Base-by-base conservation (phyloP, 2,329 filamentous ascomycete species). In the Penicillium sp. region DNA sequence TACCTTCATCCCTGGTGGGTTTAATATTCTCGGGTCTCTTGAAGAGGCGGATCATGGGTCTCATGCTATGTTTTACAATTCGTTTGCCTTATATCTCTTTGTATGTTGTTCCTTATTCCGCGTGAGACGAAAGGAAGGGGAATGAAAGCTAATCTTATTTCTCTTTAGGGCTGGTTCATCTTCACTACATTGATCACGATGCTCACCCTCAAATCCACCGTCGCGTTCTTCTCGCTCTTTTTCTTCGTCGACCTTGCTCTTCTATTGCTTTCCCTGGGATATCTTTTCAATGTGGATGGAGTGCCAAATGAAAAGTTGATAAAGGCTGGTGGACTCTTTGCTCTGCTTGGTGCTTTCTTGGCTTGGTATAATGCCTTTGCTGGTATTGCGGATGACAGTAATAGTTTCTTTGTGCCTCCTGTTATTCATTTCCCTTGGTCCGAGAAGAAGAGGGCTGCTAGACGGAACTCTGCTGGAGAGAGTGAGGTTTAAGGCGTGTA, bases 191-290 rank as follows among this genome's bases (percentile, higher is more conserved):
- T 92, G 49, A 76, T 91, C 57, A 80, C 90, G 29, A 64, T 91
- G 40, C 87, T 86, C 78, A 92, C 89, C 0, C 78, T 92, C 45
- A 85, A 85, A 63, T 91, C 89, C 2, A 90, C 88, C 41, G 78
- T 91, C 65, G 87, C 88, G 62, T 91, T 92, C 81, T 90, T 87
- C 79, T 69, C 80, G 13, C 83, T 93, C 31, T 92, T 92, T 80
- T 83, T 91, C 73, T 84, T 82, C 47, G 86, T 92, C 57, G 89
- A 91, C 72, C 68, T 91, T 15, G 83, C 87, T 55, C 90, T 91
- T 76, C 79, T 92, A 58, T 81, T 89, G 71, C 82, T 93, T 31
- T 83, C 84, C 13, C 82, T 84, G 64, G 82, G 81, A 61, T 86
- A 89, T 62, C 77, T 86, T 67, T 75, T 82, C 62, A 82, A 58